These are phyloP conservation scores for Cryoendolithus antarcticus DNA, from an alignment of 2,329 filamentous ascomycete species.

Conservation along the genomic window DNA sequence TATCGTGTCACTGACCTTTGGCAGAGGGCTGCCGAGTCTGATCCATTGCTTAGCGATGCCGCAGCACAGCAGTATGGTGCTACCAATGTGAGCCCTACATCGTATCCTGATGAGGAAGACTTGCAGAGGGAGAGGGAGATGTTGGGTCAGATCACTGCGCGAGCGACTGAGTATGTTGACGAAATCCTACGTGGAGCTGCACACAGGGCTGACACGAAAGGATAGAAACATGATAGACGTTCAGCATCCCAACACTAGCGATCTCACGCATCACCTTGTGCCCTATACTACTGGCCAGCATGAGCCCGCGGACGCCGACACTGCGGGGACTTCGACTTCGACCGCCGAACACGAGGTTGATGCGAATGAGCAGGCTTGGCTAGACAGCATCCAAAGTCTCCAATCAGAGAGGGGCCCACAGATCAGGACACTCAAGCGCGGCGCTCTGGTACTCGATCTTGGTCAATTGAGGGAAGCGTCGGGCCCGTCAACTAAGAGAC, in stretches of 20 bases:
- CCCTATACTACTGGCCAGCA: constrained; percentile 6
- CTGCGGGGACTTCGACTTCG: background rate
- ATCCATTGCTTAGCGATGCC: constrained; percentile 33
- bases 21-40: constrained; percentile 32
- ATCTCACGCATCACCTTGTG: constrained; percentile 15
- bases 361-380: constrained; percentile 20
- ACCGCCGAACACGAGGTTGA: constrained; percentile 8
- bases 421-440: constrained; percentile 15
- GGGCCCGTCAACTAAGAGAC: background rate
- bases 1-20: constrained; percentile 17
- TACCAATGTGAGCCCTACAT: constrained; percentile 23
- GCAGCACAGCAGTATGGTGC: constrained; percentile 35
- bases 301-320: constrained; percentile 4
- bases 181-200: background rate
- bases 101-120: constrained; percentile 37
- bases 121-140: constrained; percentile 35
- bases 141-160: constrained; percentile 36
- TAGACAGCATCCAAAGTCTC: constrained; percentile 17
- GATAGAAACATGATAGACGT: constrained; percentile 38
- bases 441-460: constrained; percentile 17
- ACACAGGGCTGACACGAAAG: constrained; percentile 7
- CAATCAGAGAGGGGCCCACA: constrained; percentile 11
- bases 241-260: constrained; percentile 29
- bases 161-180: constrained; percentile 34
- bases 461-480: constrained; percentile 8